These are phyloP conservation scores for Amanita polypyramis DNA, from an alignment of 768 basidiomycete species.

Conservation along the genomic window DNA sequence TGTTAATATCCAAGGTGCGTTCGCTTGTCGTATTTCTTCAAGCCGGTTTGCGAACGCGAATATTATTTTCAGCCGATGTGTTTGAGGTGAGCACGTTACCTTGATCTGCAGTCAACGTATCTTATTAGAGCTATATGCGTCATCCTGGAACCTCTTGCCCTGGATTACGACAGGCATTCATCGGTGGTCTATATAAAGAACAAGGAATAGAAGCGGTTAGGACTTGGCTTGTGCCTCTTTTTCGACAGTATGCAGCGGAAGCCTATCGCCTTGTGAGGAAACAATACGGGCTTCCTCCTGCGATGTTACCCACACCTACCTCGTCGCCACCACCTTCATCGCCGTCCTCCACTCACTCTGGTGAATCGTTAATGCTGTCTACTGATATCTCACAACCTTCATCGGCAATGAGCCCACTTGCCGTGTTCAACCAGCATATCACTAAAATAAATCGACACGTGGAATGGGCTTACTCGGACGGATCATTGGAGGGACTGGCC, in stretches of 20 bases:
- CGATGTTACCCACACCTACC: constrained; percentile 12
- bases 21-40: constrained; percentile 2
- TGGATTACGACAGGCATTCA: constrained; percentile 44
- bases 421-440: constrained; percentile 71
- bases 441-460: constrained; percentile 46
- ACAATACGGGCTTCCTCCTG: constrained; percentile 55
- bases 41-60: constrained; percentile 2
- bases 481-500: constrained; percentile 7
- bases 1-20: constrained; percentile 58
- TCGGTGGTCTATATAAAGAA: constrained; percentile 70
- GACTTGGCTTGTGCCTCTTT: constrained; percentile 50
- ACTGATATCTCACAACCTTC: background rate
- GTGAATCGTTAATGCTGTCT: background rate
- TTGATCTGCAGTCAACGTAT: background rate
- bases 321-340: constrained; percentile 14
- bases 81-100: constrained; percentile 47
- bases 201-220: constrained; percentile 49
- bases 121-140: no score
- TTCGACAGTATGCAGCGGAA: constrained; percentile 49
- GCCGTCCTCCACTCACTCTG: constrained; percentile 10
- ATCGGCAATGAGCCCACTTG: constrained; percentile 47
- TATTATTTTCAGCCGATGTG: constrained; percentile 46
- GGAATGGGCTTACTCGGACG: constrained; percentile 63
- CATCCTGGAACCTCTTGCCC: background rate
- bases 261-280: constrained; percentile 56